Percentiles rank a stretch among this genome's conserved stretches.
Conservation (phyloP, 306 rosid species). For the Cicer pinnatifidum region DNA sequence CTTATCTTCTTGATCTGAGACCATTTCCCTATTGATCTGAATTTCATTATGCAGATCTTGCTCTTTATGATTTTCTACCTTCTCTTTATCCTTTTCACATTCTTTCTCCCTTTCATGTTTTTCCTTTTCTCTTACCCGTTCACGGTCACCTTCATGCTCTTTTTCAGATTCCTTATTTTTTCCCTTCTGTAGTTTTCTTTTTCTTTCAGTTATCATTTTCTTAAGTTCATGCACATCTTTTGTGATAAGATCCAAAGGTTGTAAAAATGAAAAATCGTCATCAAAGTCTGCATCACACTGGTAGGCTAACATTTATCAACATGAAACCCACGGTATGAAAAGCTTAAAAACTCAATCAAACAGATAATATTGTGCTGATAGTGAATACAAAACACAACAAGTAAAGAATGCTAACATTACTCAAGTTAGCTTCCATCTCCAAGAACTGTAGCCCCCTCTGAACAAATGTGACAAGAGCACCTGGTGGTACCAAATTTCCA, state of each 20-base stretch:
- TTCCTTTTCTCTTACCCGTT: constrained; percentile 72
- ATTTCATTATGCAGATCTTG: constrained; percentile 54
- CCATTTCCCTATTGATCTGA: constrained; percentile 37
- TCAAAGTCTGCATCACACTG: constrained; percentile 92
- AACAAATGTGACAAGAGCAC: constrained; percentile 80
- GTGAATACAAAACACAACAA: constrained; percentile 42
- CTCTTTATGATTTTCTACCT: constrained; percentile 66
- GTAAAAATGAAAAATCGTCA: constrained; percentile 92
- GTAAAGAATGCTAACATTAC: constrained; percentile 71
- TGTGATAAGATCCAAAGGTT: constrained; percentile 93
- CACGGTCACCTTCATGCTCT: constrained; percentile 72
- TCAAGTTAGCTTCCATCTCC: constrained; percentile 99
- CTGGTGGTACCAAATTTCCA: constrained; percentile 89
- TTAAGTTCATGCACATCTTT: constrained; percentile 82
- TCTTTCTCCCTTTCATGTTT: constrained; percentile 69
- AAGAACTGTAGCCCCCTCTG: constrained; percentile 95
- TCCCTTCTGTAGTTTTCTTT: constrained; percentile 66
- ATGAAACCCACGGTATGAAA: constrained; percentile 48
- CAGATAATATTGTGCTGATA: constrained; percentile 42
- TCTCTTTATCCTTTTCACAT: constrained; percentile 65
- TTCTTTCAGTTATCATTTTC: constrained; percentile 77
- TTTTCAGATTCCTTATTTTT: constrained; percentile 66
- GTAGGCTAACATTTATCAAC: constrained; percentile 67
- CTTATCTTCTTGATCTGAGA: constrained; percentile 44
- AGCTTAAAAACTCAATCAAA: constrained; percentile 29